phyloP scores from a whole-genome alignment of 106 monocot genomes.

The Triglochin maritima region DNA sequence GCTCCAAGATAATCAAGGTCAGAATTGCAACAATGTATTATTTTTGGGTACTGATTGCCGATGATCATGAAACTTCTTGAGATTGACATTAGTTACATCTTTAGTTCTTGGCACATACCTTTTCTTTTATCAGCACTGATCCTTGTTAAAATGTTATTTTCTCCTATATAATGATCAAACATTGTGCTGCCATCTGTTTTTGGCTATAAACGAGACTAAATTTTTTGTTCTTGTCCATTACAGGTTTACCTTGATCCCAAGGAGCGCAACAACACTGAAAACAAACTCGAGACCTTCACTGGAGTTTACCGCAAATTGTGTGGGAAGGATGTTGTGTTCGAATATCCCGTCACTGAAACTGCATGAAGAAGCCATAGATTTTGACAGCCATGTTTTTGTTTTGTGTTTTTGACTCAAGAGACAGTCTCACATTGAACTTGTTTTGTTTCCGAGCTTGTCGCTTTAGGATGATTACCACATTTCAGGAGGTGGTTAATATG shows the following conservation, averaged over 20 bases:
- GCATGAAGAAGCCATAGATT: background rate
- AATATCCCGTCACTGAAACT: slow-evolving; percentile 50
- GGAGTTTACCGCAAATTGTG: slow-evolving; percentile 71
- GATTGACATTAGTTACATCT: background rate
- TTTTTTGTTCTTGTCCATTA: too few species aligned
- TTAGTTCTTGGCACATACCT: background rate
- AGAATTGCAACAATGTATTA: background rate
- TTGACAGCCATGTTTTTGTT: too few species aligned
- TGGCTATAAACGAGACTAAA: too few species aligned
- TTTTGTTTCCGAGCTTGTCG: too few species aligned
- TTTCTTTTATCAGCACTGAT: background rate
- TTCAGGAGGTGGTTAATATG: too few species aligned
- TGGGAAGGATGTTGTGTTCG: slow-evolving; percentile 73
- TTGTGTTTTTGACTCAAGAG: too few species aligned
- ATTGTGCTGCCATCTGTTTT: too few species aligned
- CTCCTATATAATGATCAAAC: too few species aligned
- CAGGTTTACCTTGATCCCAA: slow-evolving; percentile 62
- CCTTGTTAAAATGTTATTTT: too few species aligned
- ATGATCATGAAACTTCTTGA: background rate
- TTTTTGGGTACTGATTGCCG: background rate
- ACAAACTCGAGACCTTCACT: slow-evolving; percentile 58
- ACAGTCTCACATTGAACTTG: too few species aligned
- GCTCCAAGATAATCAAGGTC: slow-evolving; percentile 80
- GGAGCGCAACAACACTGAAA: slow-evolving; percentile 84
- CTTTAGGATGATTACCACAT: too few species aligned